phyloP scores from a whole-genome alignment of 177 flowering plant genomes.

The Vitis hybrid region DNA sequence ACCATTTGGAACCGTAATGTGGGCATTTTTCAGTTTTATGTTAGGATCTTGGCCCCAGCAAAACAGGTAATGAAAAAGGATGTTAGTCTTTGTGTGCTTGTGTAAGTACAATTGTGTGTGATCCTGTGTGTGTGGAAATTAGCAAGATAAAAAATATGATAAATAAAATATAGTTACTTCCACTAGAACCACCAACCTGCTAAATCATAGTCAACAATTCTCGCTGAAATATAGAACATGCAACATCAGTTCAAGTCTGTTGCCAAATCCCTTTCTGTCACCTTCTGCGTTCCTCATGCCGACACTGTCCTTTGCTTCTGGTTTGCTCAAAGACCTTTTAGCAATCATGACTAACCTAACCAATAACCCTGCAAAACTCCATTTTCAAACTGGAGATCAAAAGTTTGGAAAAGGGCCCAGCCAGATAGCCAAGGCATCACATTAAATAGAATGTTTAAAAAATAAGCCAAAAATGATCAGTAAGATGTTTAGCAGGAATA shows the following conservation, averaged over 20 bases:
- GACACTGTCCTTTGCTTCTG: constrained; percentile 29
- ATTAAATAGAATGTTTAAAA: constrained; percentile 15
- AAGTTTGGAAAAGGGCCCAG: constrained; percentile 24
- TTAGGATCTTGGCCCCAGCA: not conserved
- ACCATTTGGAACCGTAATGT: no score
- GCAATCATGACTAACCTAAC: constrained; percentile 25
- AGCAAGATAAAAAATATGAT: not conserved
- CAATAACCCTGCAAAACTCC: constrained; percentile 18
- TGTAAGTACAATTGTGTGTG: not conserved
- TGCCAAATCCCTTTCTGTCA: constrained; percentile 24
- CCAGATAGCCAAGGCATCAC: constrained; percentile 10
- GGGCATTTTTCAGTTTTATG: not conserved
- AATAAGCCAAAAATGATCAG: constrained; percentile 11
- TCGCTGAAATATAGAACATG: constrained; percentile 17
- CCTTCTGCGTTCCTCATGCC: constrained; percentile 15
- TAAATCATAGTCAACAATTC: constrained; percentile 16
- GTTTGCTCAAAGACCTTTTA: constrained; percentile 28
- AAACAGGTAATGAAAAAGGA: not conserved
- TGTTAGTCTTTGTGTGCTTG: not conserved
- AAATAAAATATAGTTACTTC: not conserved
- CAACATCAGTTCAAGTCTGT: constrained; percentile 15
- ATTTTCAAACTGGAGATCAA: constrained; percentile 18
- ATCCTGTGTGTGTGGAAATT: not conserved
- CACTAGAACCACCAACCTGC: constrained; percentile 18
- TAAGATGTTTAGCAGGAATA: not conserved